A percentile compares a stretch with the other conserved stretches of the same genome.
Conservation (phyloP, 441 rosid genomes). For the Breynia disticha region DNA sequence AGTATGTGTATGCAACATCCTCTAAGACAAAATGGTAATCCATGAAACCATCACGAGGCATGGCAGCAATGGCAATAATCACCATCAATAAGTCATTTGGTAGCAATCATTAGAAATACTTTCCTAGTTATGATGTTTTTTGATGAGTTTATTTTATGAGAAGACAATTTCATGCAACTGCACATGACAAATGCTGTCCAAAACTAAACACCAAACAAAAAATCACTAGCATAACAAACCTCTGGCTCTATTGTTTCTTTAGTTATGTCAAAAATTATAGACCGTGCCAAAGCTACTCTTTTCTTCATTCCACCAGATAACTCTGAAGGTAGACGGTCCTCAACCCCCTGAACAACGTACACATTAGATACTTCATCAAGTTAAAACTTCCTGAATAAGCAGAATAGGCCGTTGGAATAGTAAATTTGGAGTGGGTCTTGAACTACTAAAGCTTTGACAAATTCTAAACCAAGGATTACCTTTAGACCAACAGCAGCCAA, state of each 20-base stretch:
- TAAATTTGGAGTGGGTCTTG: background rate
- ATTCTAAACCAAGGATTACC: slow-evolving; percentile 42
- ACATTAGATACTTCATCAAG: slow-evolving; percentile 7
- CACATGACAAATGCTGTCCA: background rate
- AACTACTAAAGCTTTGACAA: no score
- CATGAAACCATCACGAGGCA: no score
- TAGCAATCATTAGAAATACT: no score
- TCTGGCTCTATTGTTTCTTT: slow-evolving; percentile 84
- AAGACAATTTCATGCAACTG: no score
- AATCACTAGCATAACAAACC: slow-evolving; percentile 29
- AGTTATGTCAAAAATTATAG: slow-evolving; percentile 71
- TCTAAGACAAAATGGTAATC: no score
- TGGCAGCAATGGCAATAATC: no score
- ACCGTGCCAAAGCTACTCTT: slow-evolving; percentile 96
- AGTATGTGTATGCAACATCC: no score
- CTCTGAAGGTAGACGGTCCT: slow-evolving; percentile 88
- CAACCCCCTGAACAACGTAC: slow-evolving; percentile 59
- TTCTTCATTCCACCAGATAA: slow-evolving; percentile 99
- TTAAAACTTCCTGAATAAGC: background rate
- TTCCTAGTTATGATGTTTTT: no score
- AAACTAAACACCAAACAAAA: slow-evolving; percentile 1
- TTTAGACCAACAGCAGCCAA: slow-evolving; percentile 90
- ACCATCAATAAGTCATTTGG: no score
- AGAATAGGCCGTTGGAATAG: background rate
- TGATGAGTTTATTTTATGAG: no score